phyloP scores from a whole-genome alignment of 371 early-diverging fungal species.

The Mortierella polycephala region DNA sequence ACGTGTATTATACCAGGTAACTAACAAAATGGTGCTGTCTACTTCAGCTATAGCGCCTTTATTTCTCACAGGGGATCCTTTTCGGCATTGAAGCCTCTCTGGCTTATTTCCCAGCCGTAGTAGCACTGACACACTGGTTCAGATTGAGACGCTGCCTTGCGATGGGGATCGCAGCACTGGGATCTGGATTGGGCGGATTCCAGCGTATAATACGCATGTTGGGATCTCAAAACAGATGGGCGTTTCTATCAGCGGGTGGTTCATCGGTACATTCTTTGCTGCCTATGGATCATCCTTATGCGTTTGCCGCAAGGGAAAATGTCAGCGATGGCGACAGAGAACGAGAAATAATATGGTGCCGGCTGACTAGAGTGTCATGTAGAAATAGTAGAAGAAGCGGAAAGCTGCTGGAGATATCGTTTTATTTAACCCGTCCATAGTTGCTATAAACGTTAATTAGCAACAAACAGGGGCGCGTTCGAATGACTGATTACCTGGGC shows the following conservation, averaged over 20 bases:
- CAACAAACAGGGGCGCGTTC: too few species aligned
- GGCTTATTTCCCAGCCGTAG: constrained; percentile 60
- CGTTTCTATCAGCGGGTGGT: constrained; percentile 60
- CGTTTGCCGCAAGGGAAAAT: neutral
- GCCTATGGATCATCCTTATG: constrained; percentile 71
- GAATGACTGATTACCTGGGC: too few species aligned
- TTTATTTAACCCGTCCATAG: too few species aligned
- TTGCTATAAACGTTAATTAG: too few species aligned
- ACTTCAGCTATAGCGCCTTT: constrained; percentile 72
- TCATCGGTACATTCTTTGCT: constrained; percentile 65
- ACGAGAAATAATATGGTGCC: too few species aligned
- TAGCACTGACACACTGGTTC: constrained; percentile 68
- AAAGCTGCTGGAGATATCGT: too few species aligned
- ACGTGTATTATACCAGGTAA: neutral
- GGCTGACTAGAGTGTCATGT: too few species aligned
- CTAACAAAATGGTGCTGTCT: too few species aligned
- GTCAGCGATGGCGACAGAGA: too few species aligned
- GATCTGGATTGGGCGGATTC: constrained; percentile 71
- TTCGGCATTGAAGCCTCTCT: constrained; percentile 73
- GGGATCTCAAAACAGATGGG: constrained; percentile 54
- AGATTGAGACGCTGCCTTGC: constrained; percentile 64
- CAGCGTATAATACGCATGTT: constrained; percentile 53
- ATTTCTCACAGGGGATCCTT: constrained; percentile 74
- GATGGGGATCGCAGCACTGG: constrained; percentile 69
- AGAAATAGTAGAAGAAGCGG: too few species aligned